A percentile compares a stretch with the other conserved stretches of the same genome.
These are phyloP conservation scores for Schizosaccharomyces cryophilus DNA, from an alignment of 805 yeast genomes.

Conservation along the genomic window DNA sequence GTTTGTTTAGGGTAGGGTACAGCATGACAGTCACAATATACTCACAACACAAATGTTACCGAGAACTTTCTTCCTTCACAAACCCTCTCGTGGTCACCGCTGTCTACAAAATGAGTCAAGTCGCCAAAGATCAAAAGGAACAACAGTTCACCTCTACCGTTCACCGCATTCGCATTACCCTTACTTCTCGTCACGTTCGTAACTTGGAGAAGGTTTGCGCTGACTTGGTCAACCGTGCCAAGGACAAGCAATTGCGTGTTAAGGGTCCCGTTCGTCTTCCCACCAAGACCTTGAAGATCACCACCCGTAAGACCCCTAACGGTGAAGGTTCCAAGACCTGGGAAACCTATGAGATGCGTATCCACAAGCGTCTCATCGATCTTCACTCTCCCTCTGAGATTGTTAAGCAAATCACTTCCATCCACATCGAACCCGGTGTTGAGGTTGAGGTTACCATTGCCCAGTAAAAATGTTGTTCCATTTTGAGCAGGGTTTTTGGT, in stretches of 20 bases:
- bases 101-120: slow-evolving; percentile 3
- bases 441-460: slow-evolving; percentile 26
- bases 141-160: slow-evolving; percentile 8
- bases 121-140: slow-evolving; percentile 7
- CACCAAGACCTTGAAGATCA: slow-evolving; percentile 90
- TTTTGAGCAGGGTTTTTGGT: neutral
- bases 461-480: slow-evolving; percentile 1
- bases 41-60: neutral
- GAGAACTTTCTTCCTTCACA: neutral
- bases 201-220: slow-evolving; percentile 88
- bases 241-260: slow-evolving; percentile 57
- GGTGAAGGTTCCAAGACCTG: slow-evolving; percentile 99
- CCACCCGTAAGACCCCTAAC: slow-evolving; percentile 99
- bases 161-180: slow-evolving; percentile 96
- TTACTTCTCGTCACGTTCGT: slow-evolving; percentile 96
- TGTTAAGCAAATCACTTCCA: slow-evolving; percentile 89
- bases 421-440: slow-evolving; percentile 98
- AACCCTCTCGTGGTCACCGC: slow-evolving; percentile 3
- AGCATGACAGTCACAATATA: neutral
- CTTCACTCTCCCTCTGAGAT: slow-evolving; percentile 84
- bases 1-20: neutral
- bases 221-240: slow-evolving; percentile 73
- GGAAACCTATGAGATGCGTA: slow-evolving; percentile 98
- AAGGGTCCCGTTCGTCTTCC: slow-evolving; percentile 99
- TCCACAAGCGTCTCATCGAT: slow-evolving; percentile 99